phyloP scores from a whole-genome alignment of 1,284 basidiomycete genomes.

The Phellopilus nigrolimitatus region DNA sequence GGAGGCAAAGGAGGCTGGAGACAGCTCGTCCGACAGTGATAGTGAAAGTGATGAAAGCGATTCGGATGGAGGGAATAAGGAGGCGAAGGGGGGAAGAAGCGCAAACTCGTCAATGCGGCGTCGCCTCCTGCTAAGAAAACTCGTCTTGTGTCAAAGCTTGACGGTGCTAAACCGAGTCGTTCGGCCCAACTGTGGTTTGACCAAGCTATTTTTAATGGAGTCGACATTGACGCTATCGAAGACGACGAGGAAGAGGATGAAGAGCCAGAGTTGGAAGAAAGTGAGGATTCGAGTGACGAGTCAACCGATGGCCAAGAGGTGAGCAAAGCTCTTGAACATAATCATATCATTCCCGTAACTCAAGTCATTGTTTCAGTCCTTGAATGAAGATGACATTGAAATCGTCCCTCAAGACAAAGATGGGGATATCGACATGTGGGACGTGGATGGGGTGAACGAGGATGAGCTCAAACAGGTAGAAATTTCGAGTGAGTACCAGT shows the following conservation, averaged over 20 bases:
- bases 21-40: constrained; percentile 45
- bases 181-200: constrained; percentile 79
- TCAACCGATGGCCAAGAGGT: constrained; percentile 7
- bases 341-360: not conserved
- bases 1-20: constrained; percentile 52
- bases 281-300: constrained; percentile 27
- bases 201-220: constrained; percentile 74
- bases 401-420: constrained; percentile 64
- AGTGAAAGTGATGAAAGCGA: constrained; percentile 44
- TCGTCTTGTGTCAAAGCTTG: constrained; percentile 38
- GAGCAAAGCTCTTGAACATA: not conserved
- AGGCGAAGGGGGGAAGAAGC: constrained; percentile 37
- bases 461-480: constrained; percentile 69
- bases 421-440: constrained; percentile 72
- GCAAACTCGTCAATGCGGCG: constrained; percentile 31
- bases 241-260: constrained; percentile 36
- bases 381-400: constrained; percentile 60
- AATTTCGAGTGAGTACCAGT: constrained; percentile 58
- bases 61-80: constrained; percentile 36
- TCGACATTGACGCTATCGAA: constrained; percentile 43
- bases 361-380: constrained; percentile 1
- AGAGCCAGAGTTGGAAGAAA: constrained; percentile 30
- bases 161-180: constrained; percentile 27
- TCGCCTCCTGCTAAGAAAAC: constrained; percentile 31
- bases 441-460: constrained; percentile 74